Conservation (phyloP, 345 rosid genomes). For the Psidium friedrichsthalianum region DNA sequence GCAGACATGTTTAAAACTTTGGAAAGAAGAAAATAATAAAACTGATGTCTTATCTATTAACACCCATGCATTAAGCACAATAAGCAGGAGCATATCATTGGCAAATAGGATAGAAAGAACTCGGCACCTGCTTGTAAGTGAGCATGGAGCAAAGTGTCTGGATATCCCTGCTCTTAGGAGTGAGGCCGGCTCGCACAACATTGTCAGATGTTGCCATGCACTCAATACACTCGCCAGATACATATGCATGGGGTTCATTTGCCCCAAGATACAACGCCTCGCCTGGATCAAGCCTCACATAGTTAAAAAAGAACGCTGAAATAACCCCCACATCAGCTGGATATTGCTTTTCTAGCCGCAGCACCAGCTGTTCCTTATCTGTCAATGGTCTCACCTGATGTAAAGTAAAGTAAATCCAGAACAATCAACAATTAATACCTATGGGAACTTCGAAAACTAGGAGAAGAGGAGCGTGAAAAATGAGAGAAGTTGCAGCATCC, state of each 20-base stretch:
- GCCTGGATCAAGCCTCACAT: constrained; percentile 86
- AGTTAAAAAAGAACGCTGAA: constrained; percentile 78
- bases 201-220: constrained; percentile 99
- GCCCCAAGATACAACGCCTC: constrained; percentile 96
- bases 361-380: constrained; percentile 75
- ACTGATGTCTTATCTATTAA: neutral
- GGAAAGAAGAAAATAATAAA: neutral
- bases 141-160: constrained; percentile 95
- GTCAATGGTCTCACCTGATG: constrained; percentile 65
- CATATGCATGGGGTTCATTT: constrained; percentile 92
- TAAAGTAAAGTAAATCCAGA: neutral
- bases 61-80: neutral
- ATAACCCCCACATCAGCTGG: constrained; percentile 81
- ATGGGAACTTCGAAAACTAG: neutral
- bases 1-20: neutral
- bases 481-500: neutral
- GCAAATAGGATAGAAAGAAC: neutral
- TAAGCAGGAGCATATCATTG: neutral
- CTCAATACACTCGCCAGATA: constrained; percentile 82
- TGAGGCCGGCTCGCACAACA: constrained; percentile 97
- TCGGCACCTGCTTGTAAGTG: constrained; percentile 70
- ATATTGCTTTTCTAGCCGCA: constrained; percentile 79
- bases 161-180: constrained; percentile 79
- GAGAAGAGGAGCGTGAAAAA: neutral
- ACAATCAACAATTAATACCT: neutral